phyloP scores from a whole-genome alignment of 495 filamentous ascomycete species.

The Penicillium chermesinum region DNA sequence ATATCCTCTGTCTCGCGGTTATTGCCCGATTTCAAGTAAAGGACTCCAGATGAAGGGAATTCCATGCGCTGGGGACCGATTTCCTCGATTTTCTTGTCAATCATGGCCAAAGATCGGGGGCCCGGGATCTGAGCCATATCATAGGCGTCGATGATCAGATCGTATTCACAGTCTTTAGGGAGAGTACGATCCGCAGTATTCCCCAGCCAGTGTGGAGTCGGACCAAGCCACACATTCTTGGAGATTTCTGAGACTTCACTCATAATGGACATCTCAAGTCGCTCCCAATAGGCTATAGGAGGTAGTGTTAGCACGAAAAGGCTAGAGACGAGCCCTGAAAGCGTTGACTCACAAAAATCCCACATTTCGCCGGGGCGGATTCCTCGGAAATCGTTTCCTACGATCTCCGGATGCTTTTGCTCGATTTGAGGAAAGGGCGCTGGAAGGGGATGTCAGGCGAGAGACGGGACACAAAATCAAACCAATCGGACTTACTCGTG shows the following conservation, averaged over 20 bases:
- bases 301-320: not conserved
- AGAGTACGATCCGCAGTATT: conserved; percentile 17
- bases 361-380: too few relatives aligned
- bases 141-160: conserved; percentile 80
- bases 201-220: conserved; percentile 65
- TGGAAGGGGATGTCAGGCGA: too few relatives aligned
- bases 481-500: conserved; percentile 43
- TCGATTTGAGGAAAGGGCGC: conserved; percentile 73
- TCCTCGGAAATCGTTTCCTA: too few relatives aligned
- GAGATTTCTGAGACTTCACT: conserved; percentile 83
- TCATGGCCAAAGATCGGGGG: conserved; percentile 47
- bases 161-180: conserved; percentile 41
- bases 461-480: too few relatives aligned
- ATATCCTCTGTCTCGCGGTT: conserved; percentile 76
- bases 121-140: conserved; percentile 70
- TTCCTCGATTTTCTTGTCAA: conserved; percentile 53
- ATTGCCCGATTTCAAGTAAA: conserved; percentile 74
- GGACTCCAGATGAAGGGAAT: conserved; percentile 89
- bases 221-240: conserved; percentile 84
- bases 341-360: conserved; percentile 78
- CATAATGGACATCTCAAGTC: conserved; percentile 90
- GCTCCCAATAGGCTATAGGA: conserved; percentile 68
- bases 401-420: conserved; percentile 56
- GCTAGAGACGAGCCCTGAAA: conserved; percentile 55
- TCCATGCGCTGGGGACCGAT: conserved; percentile 58